Percentiles rank a stretch among this genome's conserved stretches.
Evolutionary conservation across 805 yeast genomes (phyloP).

Genomic region (Pichia manshurica): DNA sequence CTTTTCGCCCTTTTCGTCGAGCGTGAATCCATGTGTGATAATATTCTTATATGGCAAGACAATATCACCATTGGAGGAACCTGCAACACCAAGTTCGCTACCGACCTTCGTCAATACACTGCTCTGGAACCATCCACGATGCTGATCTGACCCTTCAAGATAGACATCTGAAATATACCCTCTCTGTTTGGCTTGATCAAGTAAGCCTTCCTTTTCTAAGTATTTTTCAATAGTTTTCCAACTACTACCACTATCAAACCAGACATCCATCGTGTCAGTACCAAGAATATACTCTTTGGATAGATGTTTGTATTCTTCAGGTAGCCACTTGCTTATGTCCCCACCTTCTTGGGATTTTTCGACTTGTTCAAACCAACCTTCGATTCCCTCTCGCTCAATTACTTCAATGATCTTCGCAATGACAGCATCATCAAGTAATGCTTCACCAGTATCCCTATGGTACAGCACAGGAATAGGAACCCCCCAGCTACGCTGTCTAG

Average conservation of each 20-base stretch:
- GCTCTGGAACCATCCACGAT: constrained; percentile 98
- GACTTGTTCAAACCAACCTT: constrained; percentile 62
- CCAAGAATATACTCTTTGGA: constrained; percentile 55
- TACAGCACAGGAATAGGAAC: constrained; percentile 92
- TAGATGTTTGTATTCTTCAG: constrained; percentile 38
- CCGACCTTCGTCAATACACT: constrained; percentile 77
- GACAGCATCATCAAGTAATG: constrained; percentile 51
- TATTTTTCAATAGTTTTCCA: constrained; percentile 61
- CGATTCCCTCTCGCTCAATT: constrained; percentile 57
- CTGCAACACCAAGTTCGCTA: constrained; percentile 12
- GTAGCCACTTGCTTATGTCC: constrained; percentile 67
- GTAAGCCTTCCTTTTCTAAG: constrained; percentile 30
- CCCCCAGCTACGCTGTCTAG: constrained; percentile 96
- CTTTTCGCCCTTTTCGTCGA: constrained; percentile 80
- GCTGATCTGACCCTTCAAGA: constrained; percentile 97
- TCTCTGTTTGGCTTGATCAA: constrained; percentile 30
- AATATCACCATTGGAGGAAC: constrained; percentile 14
- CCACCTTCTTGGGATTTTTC: constrained; percentile 5
- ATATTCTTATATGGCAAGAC: constrained; percentile 62
- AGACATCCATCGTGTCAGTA: constrained; percentile 93
- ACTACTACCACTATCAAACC: constrained; percentile 97
- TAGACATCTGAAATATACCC: constrained; percentile 70
- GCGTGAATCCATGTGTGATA: constrained; percentile 88
- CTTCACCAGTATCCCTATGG: constrained; percentile 52
- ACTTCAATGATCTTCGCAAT: constrained; percentile 52